Evolutionary conservation across 352 stramenopile genomes (phyloP), one percentile per base, ranked within the genome.

Genomic region (Phytophthora hybrid): DNA sequence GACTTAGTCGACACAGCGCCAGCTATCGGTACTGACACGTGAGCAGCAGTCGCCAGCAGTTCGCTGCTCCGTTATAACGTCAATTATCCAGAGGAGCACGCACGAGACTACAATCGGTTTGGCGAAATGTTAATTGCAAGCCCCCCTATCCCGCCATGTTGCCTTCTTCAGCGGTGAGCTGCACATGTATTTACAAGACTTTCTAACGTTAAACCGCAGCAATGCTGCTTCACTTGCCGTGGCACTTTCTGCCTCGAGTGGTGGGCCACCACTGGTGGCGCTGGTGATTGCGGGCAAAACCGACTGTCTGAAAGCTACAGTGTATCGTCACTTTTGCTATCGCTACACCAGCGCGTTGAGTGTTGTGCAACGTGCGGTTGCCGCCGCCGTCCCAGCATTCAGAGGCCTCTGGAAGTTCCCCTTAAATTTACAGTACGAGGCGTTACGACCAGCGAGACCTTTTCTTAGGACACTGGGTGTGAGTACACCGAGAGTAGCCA

Each of bases 81-180:
- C 34, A 13, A 16, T 41, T 26, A 26, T 26, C 23, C 23, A 26
- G 23, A 41, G 34, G 58, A 73, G 70, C 64, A 73, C 64, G 57
- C 56, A 57, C 34, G 34, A 41, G 9, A 13, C 34, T 41, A 41
- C 34, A 41, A 41, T 57, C 34, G 55, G 41, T 56, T 18, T 37
- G 64, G 54, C 53, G 67, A 64, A 74, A 69, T 54, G 61, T 66
- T 70, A 71, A 44, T 71, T 52, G 55, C 55, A 61, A 62, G 53
- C 37, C 41, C 41, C 41, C 41, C 41, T 19, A 5, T 14, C 14
- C 41, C n/a, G 52, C 66, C 55, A 61, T 73, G 66, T 18, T 16
- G 39, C 46, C 39, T 23, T 72, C 57, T 57, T 9, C 55, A 18
- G 14, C 41, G 34, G 41, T 14, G 41, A 19, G 16, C 41, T 41